Evolutionary conservation across 106 monocot species (phyloP), one percentile per base, ranked within the genome.

Genomic region (Dendrobium chrysotoxum): DNA sequence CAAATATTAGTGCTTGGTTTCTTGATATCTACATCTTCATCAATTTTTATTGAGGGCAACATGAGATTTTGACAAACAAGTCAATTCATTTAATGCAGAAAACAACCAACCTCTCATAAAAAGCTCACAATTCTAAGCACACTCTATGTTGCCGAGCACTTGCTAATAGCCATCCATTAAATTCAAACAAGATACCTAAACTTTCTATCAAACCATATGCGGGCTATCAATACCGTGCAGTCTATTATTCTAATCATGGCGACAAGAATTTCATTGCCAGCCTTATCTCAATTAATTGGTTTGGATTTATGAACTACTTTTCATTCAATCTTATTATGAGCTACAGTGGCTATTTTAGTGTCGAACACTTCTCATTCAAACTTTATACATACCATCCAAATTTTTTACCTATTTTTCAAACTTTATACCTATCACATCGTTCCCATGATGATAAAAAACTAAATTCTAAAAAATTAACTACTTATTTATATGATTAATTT

Each of bases 61-160:
- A 70, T 70, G 26, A 70, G 68, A 70, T 70, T 70, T 70, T 70
- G 70, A 11, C 12, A 30, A 68, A 70, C 16, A 70, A 70, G 35
- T 31, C 1, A 35, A 25, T 15, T 65, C 4, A 65, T 65, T 65
- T 9, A 25, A 6, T 26, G 25, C 26, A 25, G 11, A 0, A 31
- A 35, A 35, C 11, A 4, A 70, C 28, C 35, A 70, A 31, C 15
- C 7, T 68, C 7, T 30, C 64, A 28, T 13, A 68, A 68, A 28
- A 9, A 28, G 68, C 28, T 68, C 26, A 68, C 13, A 11, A 31
- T 70, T 70, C 31, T 70, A 23, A 70, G 35, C 15, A 70, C 10
- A 38, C 25, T 12, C 12, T 17, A 70, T 70, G 70, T 70, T 70
- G 70, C 35, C 70, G 1, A 35, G 70, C 70, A 11, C 28, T 70